phyloP scores from a whole-genome alignment of 176 grass and related monocot species.

The Sorghum bicolor region Sorghum_bicolor_NCBIv3 NC_012876.2:61826001-61826500 shows the following conservation, averaged over 20 bases:
- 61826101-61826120: conserved; percentile 82
- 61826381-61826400: too few species aligned
- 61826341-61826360: too few species aligned
- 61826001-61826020: conserved; percentile 7
- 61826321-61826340: too few species aligned
- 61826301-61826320: too few species aligned
- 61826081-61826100: conserved; percentile 87
- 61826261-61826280: neutral
- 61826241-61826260: neutral
- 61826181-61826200: conserved; percentile 13
- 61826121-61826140: conserved; percentile 88
- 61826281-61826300: too few species aligned
- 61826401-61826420: too few species aligned
- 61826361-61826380: too few species aligned
- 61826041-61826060: conserved; percentile 87
- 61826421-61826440: too few species aligned
- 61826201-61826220: neutral
- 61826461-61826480: too few species aligned
- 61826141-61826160: conserved; percentile 85
- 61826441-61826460: too few species aligned
- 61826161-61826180: conserved; percentile 5
- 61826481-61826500: too few species aligned
- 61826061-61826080: conserved; percentile 77
- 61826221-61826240: neutral
- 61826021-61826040: neutral